A percentile compares a stretch with the other conserved stretches of the same genome.
phyloP scores from a whole-genome alignment of 495 filamentous ascomycete genomes.

The Thermochaetoides thermophila region DNA sequence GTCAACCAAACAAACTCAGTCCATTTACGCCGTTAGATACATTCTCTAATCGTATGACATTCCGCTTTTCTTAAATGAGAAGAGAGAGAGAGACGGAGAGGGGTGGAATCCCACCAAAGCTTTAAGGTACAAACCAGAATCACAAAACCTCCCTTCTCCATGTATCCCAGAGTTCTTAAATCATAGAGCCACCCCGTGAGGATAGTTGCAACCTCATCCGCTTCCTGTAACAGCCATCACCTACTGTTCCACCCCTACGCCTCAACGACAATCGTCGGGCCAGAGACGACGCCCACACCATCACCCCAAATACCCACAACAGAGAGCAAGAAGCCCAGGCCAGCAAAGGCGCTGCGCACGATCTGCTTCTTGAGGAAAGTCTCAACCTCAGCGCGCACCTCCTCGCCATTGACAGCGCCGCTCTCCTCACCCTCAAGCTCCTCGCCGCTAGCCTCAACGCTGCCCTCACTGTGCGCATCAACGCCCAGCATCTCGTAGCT shows the following conservation, averaged over 20 bases:
- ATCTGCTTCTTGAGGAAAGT: conserved; percentile 45
- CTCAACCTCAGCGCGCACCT: conserved; percentile 55
- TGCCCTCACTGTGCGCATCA: conserved; percentile 30
- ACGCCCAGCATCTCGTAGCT: conserved; percentile 49
- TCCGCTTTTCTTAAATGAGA: neutral
- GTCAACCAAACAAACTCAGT: neutral
- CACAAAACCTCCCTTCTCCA: neutral
- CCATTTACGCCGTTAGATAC: conserved; percentile 7
- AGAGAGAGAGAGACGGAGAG: neutral
- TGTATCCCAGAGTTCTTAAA: too few species aligned
- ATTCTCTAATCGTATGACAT: conserved; percentile 4
- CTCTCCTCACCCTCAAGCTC: conserved; percentile 25
- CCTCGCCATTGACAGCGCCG: conserved; percentile 65
- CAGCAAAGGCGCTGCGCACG: conserved; percentile 44
- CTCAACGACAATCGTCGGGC: conserved; percentile 2
- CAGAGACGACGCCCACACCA: conserved; percentile 27
- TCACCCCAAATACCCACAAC: conserved; percentile 87
- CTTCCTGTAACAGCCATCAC: neutral
- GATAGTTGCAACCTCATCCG: too few species aligned
- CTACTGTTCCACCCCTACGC: too few species aligned
- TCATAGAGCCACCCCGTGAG: neutral
- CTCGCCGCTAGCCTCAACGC: conserved; percentile 31
- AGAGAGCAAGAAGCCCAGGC: conserved; percentile 55
- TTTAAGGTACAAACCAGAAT: neutral
- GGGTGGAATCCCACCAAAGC: neutral